Percentiles rank a stretch among this genome's conserved stretches.
phyloP scores from a whole-genome alignment of 768 basidiomycete genomes.

The Kwoniella newhampshirensis region DNA sequence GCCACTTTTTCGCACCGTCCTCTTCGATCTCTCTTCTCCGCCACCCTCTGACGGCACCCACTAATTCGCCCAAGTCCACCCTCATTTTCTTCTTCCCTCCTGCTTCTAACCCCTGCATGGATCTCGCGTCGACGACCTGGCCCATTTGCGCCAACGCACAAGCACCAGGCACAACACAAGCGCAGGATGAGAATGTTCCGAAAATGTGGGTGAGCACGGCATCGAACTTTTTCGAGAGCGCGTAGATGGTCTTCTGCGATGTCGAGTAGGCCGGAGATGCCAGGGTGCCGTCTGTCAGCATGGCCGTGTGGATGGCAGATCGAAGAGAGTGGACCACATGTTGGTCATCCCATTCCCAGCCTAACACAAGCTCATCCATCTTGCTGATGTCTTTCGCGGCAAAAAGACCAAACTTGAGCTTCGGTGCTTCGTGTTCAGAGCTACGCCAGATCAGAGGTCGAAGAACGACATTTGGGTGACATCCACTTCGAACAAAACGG shows the following conservation, averaged over 20 bases:
- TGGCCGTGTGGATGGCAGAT: conserved; percentile 55
- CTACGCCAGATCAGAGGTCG: conserved; percentile 58
- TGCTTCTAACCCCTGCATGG: conserved; percentile 18
- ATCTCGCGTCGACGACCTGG: conserved; percentile 31
- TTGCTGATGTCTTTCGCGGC: conserved; percentile 71
- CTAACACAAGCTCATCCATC: conserved; percentile 81
- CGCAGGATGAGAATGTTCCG: conserved; percentile 49
- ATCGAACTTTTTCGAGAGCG: conserved; percentile 34
- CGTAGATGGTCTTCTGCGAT: conserved; percentile 3
- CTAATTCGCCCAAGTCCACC: conserved; percentile 43
- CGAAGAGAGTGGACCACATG: conserved; percentile 72
- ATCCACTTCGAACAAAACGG: conserved; percentile 66
- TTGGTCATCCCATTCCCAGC: conserved; percentile 97
- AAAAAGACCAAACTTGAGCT: conserved; percentile 74
- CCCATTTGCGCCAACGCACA: conserved; percentile 51
- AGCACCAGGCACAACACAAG: conserved; percentile 42
- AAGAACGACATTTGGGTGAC: conserved; percentile 67
- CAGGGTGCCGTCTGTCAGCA: conserved; percentile 59
- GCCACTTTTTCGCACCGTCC: conserved; percentile 28
- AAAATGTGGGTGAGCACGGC: conserved; percentile 46
- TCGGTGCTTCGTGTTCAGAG: conserved; percentile 38
- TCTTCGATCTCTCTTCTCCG: conserved; percentile 45
- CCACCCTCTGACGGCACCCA: conserved; percentile 51
- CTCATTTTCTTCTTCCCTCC: conserved; percentile 24
- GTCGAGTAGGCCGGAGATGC: conserved; percentile 50